Base-by-base conservation (phyloP, 2,329 filamentous ascomycete species). In the Celoporthe dispersa region DNA sequence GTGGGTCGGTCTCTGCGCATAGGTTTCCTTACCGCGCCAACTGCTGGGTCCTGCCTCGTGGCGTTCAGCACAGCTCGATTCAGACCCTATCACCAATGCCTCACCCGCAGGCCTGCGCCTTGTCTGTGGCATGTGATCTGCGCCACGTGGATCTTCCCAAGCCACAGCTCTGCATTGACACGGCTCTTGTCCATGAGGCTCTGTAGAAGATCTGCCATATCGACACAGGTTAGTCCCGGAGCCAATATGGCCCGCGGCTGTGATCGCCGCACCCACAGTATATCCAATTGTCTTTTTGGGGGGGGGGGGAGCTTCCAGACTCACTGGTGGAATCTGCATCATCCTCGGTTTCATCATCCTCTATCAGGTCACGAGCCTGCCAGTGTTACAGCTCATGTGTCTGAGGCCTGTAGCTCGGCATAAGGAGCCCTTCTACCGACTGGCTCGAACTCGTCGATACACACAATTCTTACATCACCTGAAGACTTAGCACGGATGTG, bases 251-350 rank as follows among this genome's bases (percentile, higher is more conserved):
- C 39, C 62, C 44, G 62, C 44, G 31, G 2, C 8, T 35, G 53
- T 64, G 62, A 64, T 64, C 62, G 19, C 44, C 51, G 44, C 31
- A 44, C n/a, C 62, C 62, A 33, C 62, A 44, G 25, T 64, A 25
- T 7, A 35, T 31, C 44, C 19, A 37, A 37, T 53, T 53, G 28
- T 19, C 9, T 31, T 53, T n/a, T n/a, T n/a, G n/a, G n/a, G n/a
- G n/a, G 44, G 16, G 6, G 16, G 1, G n/a, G 9, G 53, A 25
- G 31, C 44, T 64, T 62, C 37, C 44, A 33, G 31, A 16, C 28
- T 14, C 22, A 37, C 41, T 31, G 31, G 53, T 64, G 22, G 41
- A 64, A 14, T 35, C 44, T 35, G 31, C 31, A 19, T 51, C 62
- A 64, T 39, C 35, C 12, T 28, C 35, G 12, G 61, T 64, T 44